Percentiles rank a stretch among this genome's conserved stretches.
Evolutionary conservation across 2,329 filamentous ascomycete genomes (phyloP).

Genomic region (Exophiala alcalophila): DNA sequence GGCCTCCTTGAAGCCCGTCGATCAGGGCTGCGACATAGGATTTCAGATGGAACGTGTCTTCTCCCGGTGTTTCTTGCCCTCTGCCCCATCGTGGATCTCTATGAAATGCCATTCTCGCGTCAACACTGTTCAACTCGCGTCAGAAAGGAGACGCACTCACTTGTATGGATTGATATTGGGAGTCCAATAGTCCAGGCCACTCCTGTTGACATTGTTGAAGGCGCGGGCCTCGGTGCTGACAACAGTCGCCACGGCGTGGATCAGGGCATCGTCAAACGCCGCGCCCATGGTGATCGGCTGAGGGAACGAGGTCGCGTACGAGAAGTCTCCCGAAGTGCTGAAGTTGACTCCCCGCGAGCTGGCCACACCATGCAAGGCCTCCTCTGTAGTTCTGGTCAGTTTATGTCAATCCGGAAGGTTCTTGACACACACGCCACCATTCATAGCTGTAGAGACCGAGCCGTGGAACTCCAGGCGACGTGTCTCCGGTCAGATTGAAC

Average conservation of each 20-base stretch:
- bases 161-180: constrained; percentile 65
- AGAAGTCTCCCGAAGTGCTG: constrained; percentile 52
- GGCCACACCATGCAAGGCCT: constrained; percentile 60
- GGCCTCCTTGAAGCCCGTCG: constrained; percentile 52
- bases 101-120: background rate
- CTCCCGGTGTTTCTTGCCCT: constrained; percentile 60
- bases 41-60: constrained; percentile 53
- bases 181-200: constrained; percentile 60
- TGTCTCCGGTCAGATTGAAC: constrained; percentile 52
- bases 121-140: background rate
- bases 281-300: constrained; percentile 62
- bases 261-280: constrained; percentile 62
- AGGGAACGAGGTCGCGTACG: constrained; percentile 63
- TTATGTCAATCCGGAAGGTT: background rate
- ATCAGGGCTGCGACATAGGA: constrained; percentile 55
- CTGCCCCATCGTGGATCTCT: constrained; percentile 63
- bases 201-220: constrained; percentile 59
- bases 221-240: constrained; percentile 60
- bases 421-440: constrained; percentile 23
- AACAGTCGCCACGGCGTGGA: constrained; percentile 55
- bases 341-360: constrained; percentile 55
- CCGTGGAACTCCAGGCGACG: constrained; percentile 51
- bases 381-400: constrained; percentile 19
- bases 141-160: constrained; percentile 9
- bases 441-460: constrained; percentile 59